These are phyloP conservation scores for Phytophthora syringae DNA, from an alignment of 352 stramenopile genomes.

Conservation along the genomic window DNA sequence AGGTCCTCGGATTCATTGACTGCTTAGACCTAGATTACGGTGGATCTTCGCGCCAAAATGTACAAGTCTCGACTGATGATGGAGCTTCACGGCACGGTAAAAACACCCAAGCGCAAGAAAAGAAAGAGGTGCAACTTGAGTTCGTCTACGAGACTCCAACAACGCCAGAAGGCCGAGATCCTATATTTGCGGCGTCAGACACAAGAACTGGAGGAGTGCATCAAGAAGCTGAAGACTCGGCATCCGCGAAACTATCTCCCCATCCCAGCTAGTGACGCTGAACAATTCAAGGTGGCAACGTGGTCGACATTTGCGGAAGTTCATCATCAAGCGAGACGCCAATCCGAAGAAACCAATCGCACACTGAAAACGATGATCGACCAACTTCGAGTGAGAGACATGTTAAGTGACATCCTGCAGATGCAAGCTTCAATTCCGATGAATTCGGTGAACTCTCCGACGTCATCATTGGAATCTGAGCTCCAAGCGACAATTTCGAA, in stretches of 20 bases:
- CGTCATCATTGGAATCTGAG: background rate
- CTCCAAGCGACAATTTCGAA: background rate
- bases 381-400: background rate
- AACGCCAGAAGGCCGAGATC: constrained; percentile 20
- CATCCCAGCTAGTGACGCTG: constrained; percentile 8
- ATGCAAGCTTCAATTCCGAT: background rate
- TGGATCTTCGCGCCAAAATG: background rate
- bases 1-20: background rate
- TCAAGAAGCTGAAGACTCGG: constrained; percentile 1
- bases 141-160: constrained; percentile 19
- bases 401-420: background rate
- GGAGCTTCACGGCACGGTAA: background rate
- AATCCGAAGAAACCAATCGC: constrained; percentile 31
- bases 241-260: constrained; percentile 20
- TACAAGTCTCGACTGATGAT: background rate
- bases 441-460: background rate
- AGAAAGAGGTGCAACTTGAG: background rate
- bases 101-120: background rate
- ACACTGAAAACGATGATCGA: constrained; percentile 20
- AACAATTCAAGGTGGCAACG: background rate
- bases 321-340: constrained; percentile 9
- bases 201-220: constrained; percentile 17
- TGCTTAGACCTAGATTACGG: background rate
- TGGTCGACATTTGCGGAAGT: background rate
- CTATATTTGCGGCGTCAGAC: constrained; percentile 17